Conservation (phyloP, 2,329 filamentous ascomycete genomes). For the Arthrinium puccinioides region DNA sequence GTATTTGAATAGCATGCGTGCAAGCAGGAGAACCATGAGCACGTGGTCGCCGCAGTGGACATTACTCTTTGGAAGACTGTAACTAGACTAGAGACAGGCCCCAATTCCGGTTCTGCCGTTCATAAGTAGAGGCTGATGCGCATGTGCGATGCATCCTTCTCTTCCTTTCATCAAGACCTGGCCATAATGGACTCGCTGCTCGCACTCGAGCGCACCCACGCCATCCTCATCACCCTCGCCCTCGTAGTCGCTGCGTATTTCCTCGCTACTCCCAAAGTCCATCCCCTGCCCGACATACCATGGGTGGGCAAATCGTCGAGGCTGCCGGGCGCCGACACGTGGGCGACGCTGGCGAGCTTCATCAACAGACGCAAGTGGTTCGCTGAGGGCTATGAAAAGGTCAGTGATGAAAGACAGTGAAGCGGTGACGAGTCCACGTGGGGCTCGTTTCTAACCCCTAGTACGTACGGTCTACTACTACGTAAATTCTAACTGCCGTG, state of each 20-base stretch:
- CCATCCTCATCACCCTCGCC: background rate
- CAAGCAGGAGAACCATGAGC: background rate
- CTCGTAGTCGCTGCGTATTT: background rate
- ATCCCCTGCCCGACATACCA: conserved; percentile 1
- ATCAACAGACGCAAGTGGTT: conserved; percentile 1
- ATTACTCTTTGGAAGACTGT: background rate
- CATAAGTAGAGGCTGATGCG: background rate
- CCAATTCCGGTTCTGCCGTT: background rate
- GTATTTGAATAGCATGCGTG: background rate
- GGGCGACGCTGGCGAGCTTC: background rate
- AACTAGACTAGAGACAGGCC: too few species aligned
- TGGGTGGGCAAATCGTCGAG: background rate
- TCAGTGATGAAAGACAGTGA: background rate
- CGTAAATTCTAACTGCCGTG: background rate
- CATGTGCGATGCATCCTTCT: background rate
- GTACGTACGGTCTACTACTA: too few species aligned
- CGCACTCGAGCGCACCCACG: background rate
- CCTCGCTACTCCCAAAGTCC: background rate
- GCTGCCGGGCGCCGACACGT: background rate
- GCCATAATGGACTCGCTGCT: background rate
- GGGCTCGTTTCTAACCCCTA: background rate
- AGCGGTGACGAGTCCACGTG: background rate
- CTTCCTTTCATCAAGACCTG: background rate
- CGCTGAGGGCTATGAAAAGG: conserved; percentile 1
- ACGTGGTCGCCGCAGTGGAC: background rate